Evolutionary conservation across 345 rosid species (phyloP), one percentile per base, ranked within the genome.

Genomic region (Salix viminalis): DNA sequence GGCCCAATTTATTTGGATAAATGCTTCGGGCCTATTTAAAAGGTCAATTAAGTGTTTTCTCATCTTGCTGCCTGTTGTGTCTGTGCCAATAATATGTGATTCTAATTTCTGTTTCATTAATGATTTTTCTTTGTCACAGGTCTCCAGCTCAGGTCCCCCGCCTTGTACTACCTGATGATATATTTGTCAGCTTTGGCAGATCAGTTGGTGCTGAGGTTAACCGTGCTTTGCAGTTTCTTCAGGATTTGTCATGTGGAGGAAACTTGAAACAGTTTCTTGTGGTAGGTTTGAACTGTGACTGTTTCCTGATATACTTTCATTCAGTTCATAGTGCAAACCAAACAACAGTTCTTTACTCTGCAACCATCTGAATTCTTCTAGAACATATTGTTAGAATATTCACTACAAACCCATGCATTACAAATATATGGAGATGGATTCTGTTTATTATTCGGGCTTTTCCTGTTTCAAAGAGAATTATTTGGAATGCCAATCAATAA

Each of bases 1-100:
- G 73, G 91, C 79, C 3, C 99, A 94, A 70, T 96, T 91, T 87
- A 54, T 92, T 65, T 96, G 98, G 98, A 78, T 81, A 67, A 94
- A 94, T 77, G 91, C 89, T 76, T 87, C 94, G 32, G 90, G 96
- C 72, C 84, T 89, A 37, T 21, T 94, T 30, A 91, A 88, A 83
- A 85, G 89, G 99, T 92, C 80, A 69, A 50, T 65, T 23, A 36
- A 56, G 42, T 56, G 19, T 56, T 18, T 48, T 44, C 26, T 69
- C 37, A 23, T 67, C 30, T 79, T 65, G 12, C 64, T 65, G 73
- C 41, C 67, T 72, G 37, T 65, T 42, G 19, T 42, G 18, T 39
- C 74, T 39, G 8, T 41, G 67, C 24, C 73, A 56, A 4, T 71
- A 24, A 46, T 44, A 14, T 13, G 34, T 14, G 9, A 39, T 61